Base-by-base conservation (phyloP, 257 asterid genomes). In the Osmanthus fragrans region DNA sequence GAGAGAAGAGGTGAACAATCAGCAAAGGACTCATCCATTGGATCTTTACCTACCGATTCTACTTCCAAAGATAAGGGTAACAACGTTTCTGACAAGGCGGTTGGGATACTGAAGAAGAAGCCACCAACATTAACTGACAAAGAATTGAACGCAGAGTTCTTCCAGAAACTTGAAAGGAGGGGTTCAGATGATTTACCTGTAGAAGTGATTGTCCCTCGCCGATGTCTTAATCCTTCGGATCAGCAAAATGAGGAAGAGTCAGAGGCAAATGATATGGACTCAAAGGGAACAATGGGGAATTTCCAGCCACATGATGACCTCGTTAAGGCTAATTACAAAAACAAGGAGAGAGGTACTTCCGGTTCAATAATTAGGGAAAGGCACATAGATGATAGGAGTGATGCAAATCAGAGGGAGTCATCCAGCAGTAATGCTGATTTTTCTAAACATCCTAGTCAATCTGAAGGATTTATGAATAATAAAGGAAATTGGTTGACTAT, bases 171-270 rank as follows among this genome's bases (percentile, higher is more conserved):
- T 67, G 97, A 91, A 89, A 91, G 89, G 77, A 88, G 97, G 82
- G 89, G 84, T 80, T 82, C 98, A 25, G 96, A 51, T 82, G 98
- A 92, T 86, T 87, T 92, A 77, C 93, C 98, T 78, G 99, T 96
- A 25, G 99, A 96, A 87, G 99, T 94, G 83, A 90, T 90, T 80
- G 93, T 94, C 77, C 96, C 98, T 74, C 98, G 96, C 40, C 83
- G 94, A 74, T 83, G 90, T 82, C 85, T 81, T 82, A 89, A 90
- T 81, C 78, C 94, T 80, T 85, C 96, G 23, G 84, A 82, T 78
- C 73, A 85, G 27, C 90, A 81, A 84, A 83, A 76, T 73, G 92
- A 81, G 80, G 95, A 89, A 85, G 97, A 79, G 80, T 73, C 86
- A 4, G 92, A 78, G 86, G 74, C 94, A 54, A 76, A 76, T 70